Evolutionary conservation across 176 grass and related monocot species (phyloP).

Genomic region (Paspalum notatum): DNA sequence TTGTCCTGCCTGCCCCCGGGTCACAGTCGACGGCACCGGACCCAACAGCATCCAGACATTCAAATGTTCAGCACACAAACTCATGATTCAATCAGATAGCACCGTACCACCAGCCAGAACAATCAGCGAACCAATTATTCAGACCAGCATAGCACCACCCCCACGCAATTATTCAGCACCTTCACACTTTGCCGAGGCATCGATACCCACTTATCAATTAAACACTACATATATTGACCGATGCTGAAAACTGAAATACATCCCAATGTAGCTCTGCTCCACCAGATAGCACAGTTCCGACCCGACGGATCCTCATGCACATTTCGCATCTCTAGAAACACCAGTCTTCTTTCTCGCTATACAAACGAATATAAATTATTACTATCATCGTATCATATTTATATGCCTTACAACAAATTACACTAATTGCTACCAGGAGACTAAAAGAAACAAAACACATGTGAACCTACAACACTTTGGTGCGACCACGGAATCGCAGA

Average conservation of each 20-base stretch:
- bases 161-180: neutral
- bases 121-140: slow-evolving; percentile 4
- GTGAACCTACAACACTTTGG: slow-evolving; percentile 48
- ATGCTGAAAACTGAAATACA: neutral
- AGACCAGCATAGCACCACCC: neutral
- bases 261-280: neutral
- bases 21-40: too few relatives aligned
- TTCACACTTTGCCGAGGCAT: neutral
- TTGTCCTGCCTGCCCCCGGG: too few relatives aligned
- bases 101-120: neutral
- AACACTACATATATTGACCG: slow-evolving; percentile 8
- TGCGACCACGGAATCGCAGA: slow-evolving; percentile 33
- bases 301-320: neutral
- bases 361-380: slow-evolving; percentile 56
- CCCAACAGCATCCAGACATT: neutral
- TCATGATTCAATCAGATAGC: neutral
- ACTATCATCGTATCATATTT: slow-evolving; percentile 34
- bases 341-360: slow-evolving; percentile 41
- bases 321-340: slow-evolving; percentile 13
- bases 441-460: slow-evolving; percentile 24
- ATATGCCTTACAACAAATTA: slow-evolving; percentile 54
- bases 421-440: slow-evolving; percentile 42
- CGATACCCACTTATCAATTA: neutral
- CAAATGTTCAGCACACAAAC: neutral
- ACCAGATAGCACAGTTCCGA: neutral